Conservation (phyloP, 305 asterid species). For the Salvia sclarea region DNA sequence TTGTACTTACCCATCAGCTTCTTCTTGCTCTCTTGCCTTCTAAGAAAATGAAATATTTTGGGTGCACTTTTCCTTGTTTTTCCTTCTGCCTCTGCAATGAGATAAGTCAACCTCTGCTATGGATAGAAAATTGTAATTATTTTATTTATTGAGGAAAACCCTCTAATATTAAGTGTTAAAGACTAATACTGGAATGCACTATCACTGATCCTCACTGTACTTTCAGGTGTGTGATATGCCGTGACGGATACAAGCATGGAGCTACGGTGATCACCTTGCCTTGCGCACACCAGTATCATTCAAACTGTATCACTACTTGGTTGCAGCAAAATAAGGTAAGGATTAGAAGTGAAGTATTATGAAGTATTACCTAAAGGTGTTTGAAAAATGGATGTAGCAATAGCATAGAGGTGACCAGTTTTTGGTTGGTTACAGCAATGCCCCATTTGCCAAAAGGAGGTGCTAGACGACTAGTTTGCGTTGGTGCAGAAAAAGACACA, state of each 20-base stretch:
- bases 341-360: background rate
- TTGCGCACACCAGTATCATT: slow-evolving; percentile 80
- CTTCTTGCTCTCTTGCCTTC: too few relatives aligned
- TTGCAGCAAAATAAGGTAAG: slow-evolving; percentile 65
- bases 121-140: too few relatives aligned
- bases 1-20: too few relatives aligned
- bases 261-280: slow-evolving; percentile 65
- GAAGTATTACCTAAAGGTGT: background rate
- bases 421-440: slow-evolving; percentile 54
- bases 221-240: slow-evolving; percentile 80
- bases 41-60: too few relatives aligned
- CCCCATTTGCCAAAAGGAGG: slow-evolving; percentile 85
- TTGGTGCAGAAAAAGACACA: background rate
- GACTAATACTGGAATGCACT: too few relatives aligned
- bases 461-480: slow-evolving; percentile 52
- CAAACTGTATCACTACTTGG: slow-evolving; percentile 69
- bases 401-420: background rate
- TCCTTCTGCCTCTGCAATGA: too few relatives aligned
- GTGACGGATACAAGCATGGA: slow-evolving; percentile 56
- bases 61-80: too few relatives aligned
- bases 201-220: too few relatives aligned
- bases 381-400: background rate
- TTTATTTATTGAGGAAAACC: too few relatives aligned
- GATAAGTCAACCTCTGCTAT: too few relatives aligned
- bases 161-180: too few relatives aligned